These are phyloP conservation scores for Pterocarpus santalinus DNA, from an alignment of 306 rosid species.

Conservation along the genomic window DNA sequence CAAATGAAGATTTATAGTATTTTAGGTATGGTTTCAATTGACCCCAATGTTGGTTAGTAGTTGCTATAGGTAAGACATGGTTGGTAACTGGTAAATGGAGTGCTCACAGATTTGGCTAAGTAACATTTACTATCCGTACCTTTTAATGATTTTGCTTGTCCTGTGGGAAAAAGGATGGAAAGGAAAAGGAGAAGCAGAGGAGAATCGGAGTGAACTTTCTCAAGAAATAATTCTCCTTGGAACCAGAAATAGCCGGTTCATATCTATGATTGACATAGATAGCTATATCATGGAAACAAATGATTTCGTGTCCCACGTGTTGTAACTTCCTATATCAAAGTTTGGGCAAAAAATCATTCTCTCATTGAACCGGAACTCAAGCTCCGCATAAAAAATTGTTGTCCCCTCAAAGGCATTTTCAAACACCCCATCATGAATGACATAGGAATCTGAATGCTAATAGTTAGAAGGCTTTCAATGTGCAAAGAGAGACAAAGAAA, in stretches of 20 bases:
- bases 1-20: background rate
- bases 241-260: conserved; percentile 14
- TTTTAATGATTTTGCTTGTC: conserved; percentile 35
- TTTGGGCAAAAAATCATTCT: conserved; percentile 35
- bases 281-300: conserved; percentile 40
- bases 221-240: background rate
- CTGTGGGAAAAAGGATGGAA: background rate
- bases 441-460: conserved; percentile 11
- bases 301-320: conserved; percentile 34
- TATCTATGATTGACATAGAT: conserved; percentile 11
- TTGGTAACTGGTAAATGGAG: conserved; percentile 7
- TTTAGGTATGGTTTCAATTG: background rate
- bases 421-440: conserved; percentile 30
- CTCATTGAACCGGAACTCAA: conserved; percentile 2
- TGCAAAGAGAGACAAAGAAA: too few relatives aligned
- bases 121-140: conserved; percentile 17
- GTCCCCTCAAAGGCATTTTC: conserved; percentile 8
- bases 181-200: background rate
- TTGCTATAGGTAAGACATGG: background rate
- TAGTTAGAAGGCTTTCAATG: background rate
- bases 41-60: conserved; percentile 3
- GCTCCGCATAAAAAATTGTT: background rate
- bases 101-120: background rate
- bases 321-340: conserved; percentile 27
- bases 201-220: conserved; percentile 6